phyloP scores from a whole-genome alignment of 768 basidiomycete genomes.

The Leucocoprinus birnbaumii region DNA sequence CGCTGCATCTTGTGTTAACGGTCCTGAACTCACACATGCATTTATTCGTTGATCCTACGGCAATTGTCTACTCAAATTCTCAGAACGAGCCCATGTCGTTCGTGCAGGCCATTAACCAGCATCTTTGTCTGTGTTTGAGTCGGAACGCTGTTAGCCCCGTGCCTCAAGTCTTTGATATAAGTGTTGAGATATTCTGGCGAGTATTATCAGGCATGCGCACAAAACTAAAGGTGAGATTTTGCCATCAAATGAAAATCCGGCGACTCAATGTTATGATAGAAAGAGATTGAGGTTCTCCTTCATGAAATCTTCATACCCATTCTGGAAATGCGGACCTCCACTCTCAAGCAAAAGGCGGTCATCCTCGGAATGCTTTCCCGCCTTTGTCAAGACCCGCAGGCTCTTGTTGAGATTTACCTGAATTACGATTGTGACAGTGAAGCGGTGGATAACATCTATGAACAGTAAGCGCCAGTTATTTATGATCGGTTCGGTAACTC shows the following conservation, averaged over 20 bases:
- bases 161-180: conserved; percentile 95
- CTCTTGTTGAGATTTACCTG: conserved; percentile 95
- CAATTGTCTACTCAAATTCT: conserved; percentile 91
- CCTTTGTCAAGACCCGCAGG: conserved; percentile 94
- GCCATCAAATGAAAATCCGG: background rate
- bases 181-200: conserved; percentile 98
- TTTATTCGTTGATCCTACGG: conserved; percentile 81
- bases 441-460: conserved; percentile 95
- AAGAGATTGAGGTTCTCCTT: conserved; percentile 98
- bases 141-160: conserved; percentile 95
- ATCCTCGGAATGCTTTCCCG: conserved; percentile 86
- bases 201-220: conserved; percentile 92
- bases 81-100: conserved; percentile 87
- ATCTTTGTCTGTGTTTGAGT: conserved; percentile 89
- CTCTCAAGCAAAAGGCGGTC: conserved; percentile 90
- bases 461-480: conserved; percentile 58
- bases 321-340: conserved; percentile 95
- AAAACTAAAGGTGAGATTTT: conserved; percentile 80
- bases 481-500: background rate
- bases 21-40: conserved; percentile 90
- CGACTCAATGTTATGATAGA: conserved; percentile 45
- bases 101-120: conserved; percentile 92
- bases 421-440: conserved; percentile 99
- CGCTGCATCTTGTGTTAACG: conserved; percentile 90
- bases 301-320: conserved; percentile 99